Base-by-base conservation (phyloP, 768 basidiomycete genomes). In the Termitomyces sp. region DNA sequence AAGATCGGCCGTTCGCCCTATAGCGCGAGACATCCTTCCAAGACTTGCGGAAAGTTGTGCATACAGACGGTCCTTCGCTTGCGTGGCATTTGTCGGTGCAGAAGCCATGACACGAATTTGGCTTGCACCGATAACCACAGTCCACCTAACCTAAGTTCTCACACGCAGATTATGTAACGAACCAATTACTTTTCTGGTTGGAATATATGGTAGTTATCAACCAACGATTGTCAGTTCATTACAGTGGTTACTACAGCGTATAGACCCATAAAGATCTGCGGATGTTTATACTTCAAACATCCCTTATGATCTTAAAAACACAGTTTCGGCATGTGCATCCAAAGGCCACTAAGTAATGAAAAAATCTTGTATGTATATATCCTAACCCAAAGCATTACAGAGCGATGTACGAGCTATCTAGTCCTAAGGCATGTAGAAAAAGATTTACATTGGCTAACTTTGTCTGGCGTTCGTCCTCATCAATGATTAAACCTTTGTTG, bases 381-480 rank as follows among this genome's bases (percentile, higher is more conserved):
- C 49, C 45, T 54, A 57, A 61, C 42, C 34, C 55, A 64, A 62
- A 63, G 61, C 54, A 66, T 77, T 74, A 81, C 73, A 81, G 67
- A 72, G 83, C 77, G 65, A 91, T 89, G 74, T 89, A 88, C 68
- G 88, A 89, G 66, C 79, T 79, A 66, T 80, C 79, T 72, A 80
- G 65, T 52, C 89, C 88, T 57, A 93, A 76, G 45, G 91, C 91
- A 69, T 91, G 87, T 69, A 93, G 75, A 71, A 93, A 92, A 60
- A 96, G 78, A 75, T 99, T 95, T 66, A 98, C 93, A 73, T 98
- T 98, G 55, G 86, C 86, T 64, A 97, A 76, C 75, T 91, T 93
- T 65, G 87, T 83, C 58, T 81, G 77, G 62, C 87, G 80, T 61
- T 90, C 87, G 56, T 89, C 87, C 72, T 92, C 88, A 63, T 87